phyloP scores from a whole-genome alignment of 2,329 filamentous ascomycete genomes.

The Knufia petricola region DNA sequence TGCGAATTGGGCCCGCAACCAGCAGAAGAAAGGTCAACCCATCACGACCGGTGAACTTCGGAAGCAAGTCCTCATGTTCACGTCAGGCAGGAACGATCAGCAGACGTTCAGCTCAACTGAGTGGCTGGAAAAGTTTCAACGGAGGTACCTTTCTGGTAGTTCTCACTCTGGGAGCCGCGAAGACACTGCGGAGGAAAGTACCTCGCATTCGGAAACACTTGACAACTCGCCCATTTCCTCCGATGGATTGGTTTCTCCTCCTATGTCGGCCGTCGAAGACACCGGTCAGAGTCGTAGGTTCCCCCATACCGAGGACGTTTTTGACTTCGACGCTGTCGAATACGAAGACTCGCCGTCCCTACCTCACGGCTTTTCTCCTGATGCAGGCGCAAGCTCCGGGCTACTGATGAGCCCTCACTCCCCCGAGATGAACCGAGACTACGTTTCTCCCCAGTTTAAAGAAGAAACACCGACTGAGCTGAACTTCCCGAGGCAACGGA shows the following conservation, averaged over 20 bases:
- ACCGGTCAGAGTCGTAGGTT: slow-evolving; percentile 53
- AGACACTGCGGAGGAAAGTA: slow-evolving; percentile 34
- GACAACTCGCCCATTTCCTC: slow-evolving; percentile 67
- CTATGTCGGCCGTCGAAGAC: slow-evolving; percentile 59
- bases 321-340: slow-evolving; percentile 48
- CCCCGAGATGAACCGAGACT: slow-evolving; percentile 12
- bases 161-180: slow-evolving; percentile 44
- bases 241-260: slow-evolving; percentile 55
- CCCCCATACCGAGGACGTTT: slow-evolving; percentile 47
- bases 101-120: slow-evolving; percentile 47
- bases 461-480: slow-evolving; percentile 32
- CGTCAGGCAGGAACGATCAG: slow-evolving; percentile 22
- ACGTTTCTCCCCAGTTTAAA: neutral
- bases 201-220: slow-evolving; percentile 52
- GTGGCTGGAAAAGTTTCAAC: slow-evolving; percentile 94
- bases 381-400: slow-evolving; percentile 36
- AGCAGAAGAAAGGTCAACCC: slow-evolving; percentile 58
- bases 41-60: slow-evolving; percentile 21
- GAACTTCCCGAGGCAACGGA: slow-evolving; percentile 66
- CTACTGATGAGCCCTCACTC: slow-evolving; percentile 14
- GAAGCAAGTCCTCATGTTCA: slow-evolving; percentile 21
- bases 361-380: slow-evolving; percentile 40
- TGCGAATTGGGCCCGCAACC: slow-evolving; percentile 75
- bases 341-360: slow-evolving; percentile 57
- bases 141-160: slow-evolving; percentile 60